These are phyloP conservation scores for Silene uniflora DNA, from an alignment of 148 eudicot species.

Conservation along the genomic window DNA sequence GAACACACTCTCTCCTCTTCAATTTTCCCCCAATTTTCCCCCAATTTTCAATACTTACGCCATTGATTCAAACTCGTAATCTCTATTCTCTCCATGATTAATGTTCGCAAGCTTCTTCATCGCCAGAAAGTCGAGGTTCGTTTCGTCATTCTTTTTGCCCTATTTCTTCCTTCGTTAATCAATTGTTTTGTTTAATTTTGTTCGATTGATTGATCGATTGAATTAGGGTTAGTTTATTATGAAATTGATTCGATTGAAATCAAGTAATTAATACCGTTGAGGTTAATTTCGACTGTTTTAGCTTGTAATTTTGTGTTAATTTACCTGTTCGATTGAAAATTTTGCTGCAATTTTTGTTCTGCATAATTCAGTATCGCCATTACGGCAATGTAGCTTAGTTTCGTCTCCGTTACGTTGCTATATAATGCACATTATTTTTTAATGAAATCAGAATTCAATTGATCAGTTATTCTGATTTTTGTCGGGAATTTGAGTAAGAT, in stretches of 20 bases:
- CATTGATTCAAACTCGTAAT: background rate
- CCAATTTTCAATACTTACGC: background rate
- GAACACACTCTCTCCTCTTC: background rate
- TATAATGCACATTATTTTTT: background rate
- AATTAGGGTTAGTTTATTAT: background rate
- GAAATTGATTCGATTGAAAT: background rate
- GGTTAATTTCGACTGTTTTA: background rate
- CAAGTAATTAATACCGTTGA: background rate
- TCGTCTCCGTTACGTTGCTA: background rate
- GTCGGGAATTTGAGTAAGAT: background rate
- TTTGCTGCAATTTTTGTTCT: background rate
- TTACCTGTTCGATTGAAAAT: background rate
- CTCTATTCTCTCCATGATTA: background rate
- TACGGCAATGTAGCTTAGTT: background rate
- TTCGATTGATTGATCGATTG: background rate
- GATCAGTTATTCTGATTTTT: background rate
- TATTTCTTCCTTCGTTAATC: background rate
- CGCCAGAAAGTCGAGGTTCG: conserved; percentile 7
- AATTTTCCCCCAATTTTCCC: background rate
- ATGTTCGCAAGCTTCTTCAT: conserved; percentile 7
- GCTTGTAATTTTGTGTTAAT: background rate
- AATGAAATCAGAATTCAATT: background rate
- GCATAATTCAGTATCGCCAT: background rate
- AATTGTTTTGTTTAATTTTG: background rate
- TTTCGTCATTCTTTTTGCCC: background rate